Base-by-base conservation (phyloP, 2,329 filamentous ascomycete species). In the Parastagonospora nodorum region DNA sequence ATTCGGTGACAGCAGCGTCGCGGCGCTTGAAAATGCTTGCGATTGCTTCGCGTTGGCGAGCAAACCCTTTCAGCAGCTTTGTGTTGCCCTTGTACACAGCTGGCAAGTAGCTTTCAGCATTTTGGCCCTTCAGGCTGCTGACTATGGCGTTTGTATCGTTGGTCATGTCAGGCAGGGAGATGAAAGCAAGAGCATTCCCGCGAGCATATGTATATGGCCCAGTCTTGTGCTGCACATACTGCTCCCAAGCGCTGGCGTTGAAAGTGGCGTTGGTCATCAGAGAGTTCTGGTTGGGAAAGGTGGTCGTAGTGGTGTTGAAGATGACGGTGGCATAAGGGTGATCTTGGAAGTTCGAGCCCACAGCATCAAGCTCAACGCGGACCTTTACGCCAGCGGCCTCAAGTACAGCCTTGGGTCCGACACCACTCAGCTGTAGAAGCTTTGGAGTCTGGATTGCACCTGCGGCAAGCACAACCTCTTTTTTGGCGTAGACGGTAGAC, bases 381-480 rank as follows among this genome's bases (percentile, higher is more conserved):
- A 68, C 58, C 9, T 58, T 35, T 24, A 73, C 57, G 29, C 64
- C 65, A 3, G 66, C 65, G 31, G 61, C 64, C 33, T 69, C 38
- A n/a, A 72, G 51, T n/a, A 68, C 51, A 11, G 53, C 50, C 51
- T 55, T 64, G 27, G 66, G 65, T 10, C 70, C 70, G 24, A 73
- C 50, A 24, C 70, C 70, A 42, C 64, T 68, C 11, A 71, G 55
- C 49, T 70, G 64, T 7, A 73, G 12, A 85, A 77, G 14, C 87
- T 73, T 67, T 81, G 82, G 2, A 79, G 85, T 8, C 81, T 84
- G 58, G 80, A 78, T 42, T 83, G 66, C 73, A 27, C 77, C 80
- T 1, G 85, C 86, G 1, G 83, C 83, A 2, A 88, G 66, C 24
- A 88, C 78, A 8, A 88, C 78, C 61, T 88, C 85, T 45, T 64